phyloP scores from a whole-genome alignment of 768 basidiomycete genomes.

The Pisolithus orientalis region DNA sequence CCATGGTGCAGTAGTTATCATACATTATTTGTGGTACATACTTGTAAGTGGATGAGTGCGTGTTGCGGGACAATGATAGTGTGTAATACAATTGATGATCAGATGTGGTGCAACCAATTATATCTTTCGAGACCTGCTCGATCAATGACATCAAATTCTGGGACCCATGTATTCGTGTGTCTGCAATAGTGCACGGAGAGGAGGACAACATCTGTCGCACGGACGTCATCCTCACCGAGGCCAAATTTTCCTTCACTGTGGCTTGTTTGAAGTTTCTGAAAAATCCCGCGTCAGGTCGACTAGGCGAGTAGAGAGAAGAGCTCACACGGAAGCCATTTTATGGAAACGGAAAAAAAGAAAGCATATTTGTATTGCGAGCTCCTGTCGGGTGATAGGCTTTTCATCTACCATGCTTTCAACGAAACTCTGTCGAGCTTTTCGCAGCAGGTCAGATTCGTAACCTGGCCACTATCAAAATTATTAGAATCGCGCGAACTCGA shows the following conservation, averaged over 20 bases:
- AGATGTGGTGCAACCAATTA: not conserved
- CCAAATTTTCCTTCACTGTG: not conserved
- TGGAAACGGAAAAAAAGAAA: not conserved
- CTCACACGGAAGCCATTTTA: not conserved
- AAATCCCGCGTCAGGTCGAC: not conserved
- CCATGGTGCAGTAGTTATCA: too few relatives aligned
- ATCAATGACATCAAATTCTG: not conserved
- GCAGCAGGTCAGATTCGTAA: not conserved
- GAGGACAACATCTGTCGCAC: not conserved
- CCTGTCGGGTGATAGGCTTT: not conserved
- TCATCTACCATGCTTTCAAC: not conserved
- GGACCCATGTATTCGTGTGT: not conserved
- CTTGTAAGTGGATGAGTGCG: not conserved
- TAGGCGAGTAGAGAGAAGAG: not conserved
- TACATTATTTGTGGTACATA: too few relatives aligned
- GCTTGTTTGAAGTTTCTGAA: not conserved
- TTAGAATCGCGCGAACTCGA: not conserved
- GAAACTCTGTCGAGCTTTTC: not conserved
- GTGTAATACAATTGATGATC: not conserved
- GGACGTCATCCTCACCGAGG: not conserved
- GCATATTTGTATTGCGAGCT: not conserved
- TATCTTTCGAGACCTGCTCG: not conserved
- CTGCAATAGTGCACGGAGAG: not conserved
- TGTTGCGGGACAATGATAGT: not conserved
- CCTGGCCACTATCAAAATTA: not conserved